Conservation (phyloP, 495 filamentous ascomycete genomes). For the Aspergillus nidulans region DNA sequence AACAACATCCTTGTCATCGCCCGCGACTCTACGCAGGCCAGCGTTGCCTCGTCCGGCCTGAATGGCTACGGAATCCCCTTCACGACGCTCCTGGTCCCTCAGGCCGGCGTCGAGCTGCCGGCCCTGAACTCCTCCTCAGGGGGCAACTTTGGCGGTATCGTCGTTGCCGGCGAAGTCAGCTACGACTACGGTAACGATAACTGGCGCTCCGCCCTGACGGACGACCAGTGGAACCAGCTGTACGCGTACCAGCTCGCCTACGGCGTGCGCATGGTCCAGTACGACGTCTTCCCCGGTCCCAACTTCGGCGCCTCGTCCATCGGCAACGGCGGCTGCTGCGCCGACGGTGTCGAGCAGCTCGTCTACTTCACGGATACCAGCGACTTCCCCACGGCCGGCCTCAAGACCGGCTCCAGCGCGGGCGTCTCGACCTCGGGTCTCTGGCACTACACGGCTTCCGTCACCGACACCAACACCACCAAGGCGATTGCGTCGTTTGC, state of each 20-base stretch:
- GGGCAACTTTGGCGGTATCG: slow-evolving; percentile 56
- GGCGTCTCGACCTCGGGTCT: slow-evolving; percentile 51
- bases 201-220: slow-evolving; percentile 52
- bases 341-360: slow-evolving; percentile 46
- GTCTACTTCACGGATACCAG: slow-evolving; percentile 45
- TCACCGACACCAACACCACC: slow-evolving; percentile 50
- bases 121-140: slow-evolving; percentile 40
- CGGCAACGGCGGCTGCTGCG: slow-evolving; percentile 44
- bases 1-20: slow-evolving; percentile 57
- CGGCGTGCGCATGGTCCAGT: slow-evolving; percentile 57
- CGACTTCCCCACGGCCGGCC: slow-evolving; percentile 47
- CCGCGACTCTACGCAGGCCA: slow-evolving; percentile 42
- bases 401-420: slow-evolving; percentile 35
- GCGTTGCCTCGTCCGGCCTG: slow-evolving; percentile 47
- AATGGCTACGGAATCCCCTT: slow-evolving; percentile 61
- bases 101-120: slow-evolving; percentile 47
- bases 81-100: slow-evolving; percentile 50
- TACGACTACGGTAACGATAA: slow-evolving; percentile 46
- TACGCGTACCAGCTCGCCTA: slow-evolving; percentile 56
- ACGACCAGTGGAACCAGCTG: slow-evolving; percentile 52
- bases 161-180: slow-evolving; percentile 52
- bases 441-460: slow-evolving; percentile 55
- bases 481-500: slow-evolving; percentile 51
- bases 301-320: slow-evolving; percentile 43
- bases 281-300: slow-evolving; percentile 52